These are phyloP conservation scores for Kodamaea kakaduensis DNA, from an alignment of 805 yeast species.

Conservation along the genomic window DNA sequence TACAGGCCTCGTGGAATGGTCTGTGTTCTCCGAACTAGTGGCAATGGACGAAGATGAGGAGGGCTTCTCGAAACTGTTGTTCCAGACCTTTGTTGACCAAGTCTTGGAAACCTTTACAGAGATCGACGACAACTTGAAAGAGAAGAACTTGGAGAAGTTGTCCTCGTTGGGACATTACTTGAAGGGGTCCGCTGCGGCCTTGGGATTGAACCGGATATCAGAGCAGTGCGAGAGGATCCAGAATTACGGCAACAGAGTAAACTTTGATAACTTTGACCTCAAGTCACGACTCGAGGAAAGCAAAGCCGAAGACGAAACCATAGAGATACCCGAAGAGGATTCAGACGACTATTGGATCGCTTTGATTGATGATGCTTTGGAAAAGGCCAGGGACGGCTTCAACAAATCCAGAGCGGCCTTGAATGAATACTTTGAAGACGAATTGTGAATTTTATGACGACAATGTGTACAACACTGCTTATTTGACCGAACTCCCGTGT, in stretches of 20 bases:
- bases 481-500: too few species aligned
- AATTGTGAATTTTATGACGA: too few species aligned
- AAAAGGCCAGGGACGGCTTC: slow-evolving; percentile 49
- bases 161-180: slow-evolving; percentile 85
- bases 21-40: slow-evolving; percentile 78
- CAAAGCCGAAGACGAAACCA: slow-evolving; percentile 19
- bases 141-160: slow-evolving; percentile 51
- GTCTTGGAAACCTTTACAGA: slow-evolving; percentile 74
- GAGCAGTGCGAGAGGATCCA: slow-evolving; percentile 91
- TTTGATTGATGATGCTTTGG: slow-evolving; percentile 52
- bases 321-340: slow-evolving; percentile 9
- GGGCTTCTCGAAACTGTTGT: slow-evolving; percentile 75
- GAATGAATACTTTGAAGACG: slow-evolving; percentile 47
- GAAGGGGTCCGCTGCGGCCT: slow-evolving; percentile 92
- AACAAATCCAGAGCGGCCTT: slow-evolving; percentile 47
- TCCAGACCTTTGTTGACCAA: slow-evolving; percentile 85
- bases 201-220: slow-evolving; percentile 80
- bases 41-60: slow-evolving; percentile 97
- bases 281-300: slow-evolving; percentile 20
- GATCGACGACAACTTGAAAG: slow-evolving; percentile 54
- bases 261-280: slow-evolving; percentile 33
- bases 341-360: slow-evolving; percentile 36
- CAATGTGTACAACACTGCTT: too few species aligned
- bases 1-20: slow-evolving; percentile 79
- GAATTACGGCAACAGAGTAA: slow-evolving; percentile 65